phyloP scores from a whole-genome alignment of 495 filamentous ascomycete genomes.

The Aspergillus hancockii region DNA sequence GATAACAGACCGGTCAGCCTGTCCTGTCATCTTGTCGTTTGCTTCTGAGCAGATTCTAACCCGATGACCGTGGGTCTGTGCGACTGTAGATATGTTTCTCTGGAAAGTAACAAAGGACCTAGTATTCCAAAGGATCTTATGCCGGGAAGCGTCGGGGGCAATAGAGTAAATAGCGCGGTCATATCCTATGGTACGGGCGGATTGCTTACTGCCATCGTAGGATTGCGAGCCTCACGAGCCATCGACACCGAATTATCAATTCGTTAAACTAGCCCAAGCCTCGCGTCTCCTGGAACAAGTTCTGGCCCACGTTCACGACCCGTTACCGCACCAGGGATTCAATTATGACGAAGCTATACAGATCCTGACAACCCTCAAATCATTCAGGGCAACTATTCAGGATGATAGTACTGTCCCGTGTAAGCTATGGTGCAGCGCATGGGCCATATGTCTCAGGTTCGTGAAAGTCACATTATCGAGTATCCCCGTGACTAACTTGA shows the following conservation, averaged over 20 bases:
- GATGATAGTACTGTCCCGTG: not conserved
- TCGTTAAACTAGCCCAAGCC: constrained; percentile 1
- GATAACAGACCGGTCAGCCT: constrained; percentile 3
- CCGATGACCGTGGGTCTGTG: not conserved
- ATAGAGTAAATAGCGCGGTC: not conserved
- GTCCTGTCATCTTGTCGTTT: not conserved
- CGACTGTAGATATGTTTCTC: not conserved
- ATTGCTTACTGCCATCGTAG: not conserved
- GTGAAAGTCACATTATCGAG: not conserved
- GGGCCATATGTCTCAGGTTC: not conserved
- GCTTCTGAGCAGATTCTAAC: not conserved
- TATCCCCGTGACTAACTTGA: not conserved
- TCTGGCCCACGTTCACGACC: constrained; percentile 4
- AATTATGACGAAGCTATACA: constrained; percentile 1
- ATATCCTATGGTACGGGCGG: not conserved
- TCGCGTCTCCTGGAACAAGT: constrained; percentile 6
- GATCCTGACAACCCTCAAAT: not conserved
- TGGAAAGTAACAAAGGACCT: constrained; percentile 1
- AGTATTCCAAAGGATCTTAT: not conserved
- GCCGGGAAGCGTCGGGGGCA: not conserved
- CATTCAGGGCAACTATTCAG: not conserved
- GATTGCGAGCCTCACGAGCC: not conserved
- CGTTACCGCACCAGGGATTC: not conserved
- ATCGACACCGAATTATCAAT: not conserved
- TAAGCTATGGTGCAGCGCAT: not conserved